Evolutionary conservation across 176 grass and related monocot species (phyloP).

Genomic region (Phragmites australis): DNA sequence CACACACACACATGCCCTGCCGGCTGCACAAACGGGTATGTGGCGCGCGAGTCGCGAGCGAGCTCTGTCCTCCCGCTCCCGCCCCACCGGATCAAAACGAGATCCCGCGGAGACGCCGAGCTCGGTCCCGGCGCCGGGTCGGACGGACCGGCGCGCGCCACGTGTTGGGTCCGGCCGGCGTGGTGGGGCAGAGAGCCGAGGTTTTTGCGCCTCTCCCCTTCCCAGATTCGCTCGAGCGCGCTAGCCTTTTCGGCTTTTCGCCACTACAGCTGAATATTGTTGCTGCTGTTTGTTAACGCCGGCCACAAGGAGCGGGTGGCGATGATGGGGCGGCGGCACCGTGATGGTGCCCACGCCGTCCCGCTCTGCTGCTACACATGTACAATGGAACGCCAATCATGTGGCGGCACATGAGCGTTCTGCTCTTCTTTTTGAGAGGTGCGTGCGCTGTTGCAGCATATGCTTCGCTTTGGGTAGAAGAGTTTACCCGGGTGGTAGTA

Average conservation of each 20-base stretch:
- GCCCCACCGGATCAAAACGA: conserved; percentile 4
- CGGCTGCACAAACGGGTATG: conserved; percentile 35
- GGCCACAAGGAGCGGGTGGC: background rate
- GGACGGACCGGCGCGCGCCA: conserved; percentile 19
- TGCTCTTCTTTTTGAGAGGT: background rate
- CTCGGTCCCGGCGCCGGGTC: background rate
- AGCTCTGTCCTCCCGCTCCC: background rate
- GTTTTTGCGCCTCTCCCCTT: background rate
- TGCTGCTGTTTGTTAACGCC: background rate
- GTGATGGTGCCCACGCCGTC: conserved; percentile 18
- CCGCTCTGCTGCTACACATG: background rate
- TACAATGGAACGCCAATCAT: background rate
- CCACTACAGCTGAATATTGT: background rate
- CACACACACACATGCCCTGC: conserved; percentile 50
- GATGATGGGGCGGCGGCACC: background rate
- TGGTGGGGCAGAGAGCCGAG: background rate
- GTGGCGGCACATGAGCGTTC: conserved; percentile 15
- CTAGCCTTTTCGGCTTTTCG: background rate
- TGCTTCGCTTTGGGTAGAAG: no score
- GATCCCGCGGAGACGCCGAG: background rate
- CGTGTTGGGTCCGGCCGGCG: conserved; percentile 29
- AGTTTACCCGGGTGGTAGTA: no score
- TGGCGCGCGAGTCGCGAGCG: conserved; percentile 5
- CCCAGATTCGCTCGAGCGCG: background rate
- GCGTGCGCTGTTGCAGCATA: no score